Conservation (phyloP, 2,329 filamentous ascomycete species). For the Didymella pomorum region DNA sequence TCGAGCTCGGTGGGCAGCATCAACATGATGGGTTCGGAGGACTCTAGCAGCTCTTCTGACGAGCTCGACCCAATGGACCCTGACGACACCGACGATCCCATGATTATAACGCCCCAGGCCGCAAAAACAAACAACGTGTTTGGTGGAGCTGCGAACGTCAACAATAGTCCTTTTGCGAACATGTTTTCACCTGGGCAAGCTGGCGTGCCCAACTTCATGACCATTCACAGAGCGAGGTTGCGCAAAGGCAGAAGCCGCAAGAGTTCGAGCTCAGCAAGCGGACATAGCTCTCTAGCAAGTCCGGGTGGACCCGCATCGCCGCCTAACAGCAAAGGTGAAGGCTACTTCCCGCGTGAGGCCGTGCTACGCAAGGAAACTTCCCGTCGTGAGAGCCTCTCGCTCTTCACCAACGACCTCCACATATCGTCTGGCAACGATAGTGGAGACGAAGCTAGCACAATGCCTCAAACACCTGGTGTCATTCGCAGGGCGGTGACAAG, state of each 20-base stretch:
- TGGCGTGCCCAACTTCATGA: conserved; percentile 78
- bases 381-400: conserved; percentile 85
- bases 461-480: conserved; percentile 70
- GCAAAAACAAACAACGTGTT: conserved; percentile 63
- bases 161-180: conserved; percentile 69
- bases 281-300: conserved; percentile 71
- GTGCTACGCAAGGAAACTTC: conserved; percentile 61
- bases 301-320: conserved; percentile 80
- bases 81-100: conserved; percentile 68
- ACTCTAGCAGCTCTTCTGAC: conserved; percentile 74
- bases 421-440: conserved; percentile 82
- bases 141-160: conserved; percentile 46
- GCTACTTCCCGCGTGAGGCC: conserved; percentile 64
- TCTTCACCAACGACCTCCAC: conserved; percentile 87
- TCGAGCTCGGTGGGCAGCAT: conserved; percentile 85
- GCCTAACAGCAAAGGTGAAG: conserved; percentile 64
- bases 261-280: conserved; percentile 75
- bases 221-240: conserved; percentile 72
- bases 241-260: conserved; percentile 68
- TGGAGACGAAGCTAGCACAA: conserved; percentile 68
- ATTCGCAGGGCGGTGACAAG: conserved; percentile 84
- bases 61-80: conserved; percentile 59
- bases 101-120: conserved; percentile 83
- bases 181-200: conserved; percentile 65
- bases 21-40: conserved; percentile 80